Evolutionary conservation across 179 eudicot species (phyloP), one percentile per base, ranked within the genome.

Genomic region (Dionaea muscipula): DNA sequence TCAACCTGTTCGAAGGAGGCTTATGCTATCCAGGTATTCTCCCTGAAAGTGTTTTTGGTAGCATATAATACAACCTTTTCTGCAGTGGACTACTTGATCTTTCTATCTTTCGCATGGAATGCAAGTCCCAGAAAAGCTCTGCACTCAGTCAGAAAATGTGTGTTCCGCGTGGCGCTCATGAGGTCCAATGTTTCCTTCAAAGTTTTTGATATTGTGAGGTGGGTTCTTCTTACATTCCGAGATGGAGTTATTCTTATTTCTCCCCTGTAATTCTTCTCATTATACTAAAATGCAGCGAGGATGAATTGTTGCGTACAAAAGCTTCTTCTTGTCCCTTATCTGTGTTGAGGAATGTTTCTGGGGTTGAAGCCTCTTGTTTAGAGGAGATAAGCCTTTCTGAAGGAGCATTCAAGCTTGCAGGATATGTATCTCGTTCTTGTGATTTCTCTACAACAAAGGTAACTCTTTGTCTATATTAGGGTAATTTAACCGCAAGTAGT

Each of bases 1-100:
- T 67, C 96, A 93, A 68, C 99, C 99, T 67, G 96, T 93, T 51
- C 80, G 96, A 54, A 79, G 94, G 73, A 82, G 75, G 63, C 89
- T 79, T 46, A 70, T 88, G 65, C 83, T 77, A 59, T 82, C 84
- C 71, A 82, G 94, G 99, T 93, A 68, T 28, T 48, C 59, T 63
- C 19, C 33, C 22, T 47, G 51, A 47, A 47, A 19, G 8, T 5
- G 8, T 20, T 20, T 49, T 4, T 26, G 17, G 6, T 49, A 16
- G 17, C 35, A 31, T 31, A 31, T 31, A 31, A 31, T 31, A 31
- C 35, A 6, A 31, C 35, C 10, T 31, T 31, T 6, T 31, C 35
- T 11, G 10, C 10, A 4, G 5, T 6, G 35, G 35, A 6, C 10
- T 16, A 49, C 33, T 16, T 24, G 16, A 33, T 15, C 27, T 53